Evolutionary conservation across 2,329 filamentous ascomycete species (phyloP), one percentile per base, ranked within the genome.

Genomic region (Tolypocladium inflatum): DNA sequence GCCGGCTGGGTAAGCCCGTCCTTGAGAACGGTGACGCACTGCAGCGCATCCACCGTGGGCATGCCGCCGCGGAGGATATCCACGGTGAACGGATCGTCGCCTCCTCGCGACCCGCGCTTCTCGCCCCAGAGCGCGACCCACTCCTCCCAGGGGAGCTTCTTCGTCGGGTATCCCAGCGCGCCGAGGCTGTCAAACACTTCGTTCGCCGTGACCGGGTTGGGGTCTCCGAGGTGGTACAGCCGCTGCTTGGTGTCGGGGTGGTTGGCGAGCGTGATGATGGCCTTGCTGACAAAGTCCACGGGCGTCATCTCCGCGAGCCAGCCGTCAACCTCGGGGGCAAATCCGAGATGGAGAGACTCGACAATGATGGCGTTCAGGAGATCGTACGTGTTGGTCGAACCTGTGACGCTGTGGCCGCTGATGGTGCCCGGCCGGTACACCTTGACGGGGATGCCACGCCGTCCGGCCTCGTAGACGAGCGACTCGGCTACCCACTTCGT

Each of bases 301-400:
- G 89, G 89, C 0, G 89, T 91, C 89, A 92, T 92, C 73, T 93
- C 89, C 1, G 88, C 82, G 55, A 86, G 83, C 89, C 89, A 93
- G 48, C 85, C 85, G 55, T 87, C 79, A 4, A 91, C 84, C 56
- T 89, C 80, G 0, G 89, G 89, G 1, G 82, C 82, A 63, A 82
- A 81, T 7, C 88, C 88, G 4, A 92, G 78, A 56, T 88, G 84
- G 42, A 92, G 78, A 0, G 89, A 91, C 68, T 92, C 89, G 1
- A 91, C 86, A 33, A 92, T 80, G 58, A 93, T 70, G 0, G 89
- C 89, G 56, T 87, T 90, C 52, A 93, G 75, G 23, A 93, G 74
- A 78, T 93, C 89, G 75, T 86, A 92, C 0, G 88, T 84, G 65
- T 93, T 93, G 0, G 88, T 86, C 7, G 89, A 85, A 53, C 89